Percentiles rank a stretch among this genome's conserved stretches.
Evolutionary conservation across 2,329 filamentous ascomycete species (phyloP).

Genomic region (Epichloe sylvatica): DNA sequence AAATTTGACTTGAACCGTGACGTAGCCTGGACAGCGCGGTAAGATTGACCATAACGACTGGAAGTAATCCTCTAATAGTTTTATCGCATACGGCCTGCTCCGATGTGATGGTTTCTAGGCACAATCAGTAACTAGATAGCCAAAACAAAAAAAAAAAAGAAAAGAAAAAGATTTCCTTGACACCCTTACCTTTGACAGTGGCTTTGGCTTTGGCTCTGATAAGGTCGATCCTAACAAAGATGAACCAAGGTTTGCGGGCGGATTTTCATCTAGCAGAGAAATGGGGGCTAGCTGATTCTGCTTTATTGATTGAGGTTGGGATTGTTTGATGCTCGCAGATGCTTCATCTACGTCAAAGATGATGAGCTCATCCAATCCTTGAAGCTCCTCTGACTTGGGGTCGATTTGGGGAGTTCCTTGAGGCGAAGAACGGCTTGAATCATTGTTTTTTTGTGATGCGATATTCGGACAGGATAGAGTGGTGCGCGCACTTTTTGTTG

Average conservation of each 20-base stretch:
- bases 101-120: neutral
- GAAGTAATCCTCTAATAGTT: constrained; percentile 5
- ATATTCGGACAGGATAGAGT: neutral
- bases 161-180: neutral
- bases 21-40: constrained; percentile 12
- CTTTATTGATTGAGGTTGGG: neutral
- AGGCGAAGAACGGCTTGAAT: constrained; percentile 2
- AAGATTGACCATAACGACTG: constrained; percentile 10
- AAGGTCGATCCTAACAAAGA: neutral
- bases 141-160: neutral
- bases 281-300: neutral
- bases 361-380: constrained; percentile 1
- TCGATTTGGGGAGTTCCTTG: neutral
- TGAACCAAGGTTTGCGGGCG: neutral
- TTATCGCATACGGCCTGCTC: constrained; percentile 6
- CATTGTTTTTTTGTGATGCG: neutral
- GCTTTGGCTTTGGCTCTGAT: neutral
- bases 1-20: constrained; percentile 14
- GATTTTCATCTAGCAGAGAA: constrained; percentile 1
- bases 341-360: neutral
- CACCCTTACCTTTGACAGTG: neutral
- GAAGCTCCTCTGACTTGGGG: neutral
- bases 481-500: neutral
- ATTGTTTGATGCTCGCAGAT: neutral
- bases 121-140: neutral